phyloP scores from a whole-genome alignment of 331 rosid species.

The Arachis monticola region DNA sequence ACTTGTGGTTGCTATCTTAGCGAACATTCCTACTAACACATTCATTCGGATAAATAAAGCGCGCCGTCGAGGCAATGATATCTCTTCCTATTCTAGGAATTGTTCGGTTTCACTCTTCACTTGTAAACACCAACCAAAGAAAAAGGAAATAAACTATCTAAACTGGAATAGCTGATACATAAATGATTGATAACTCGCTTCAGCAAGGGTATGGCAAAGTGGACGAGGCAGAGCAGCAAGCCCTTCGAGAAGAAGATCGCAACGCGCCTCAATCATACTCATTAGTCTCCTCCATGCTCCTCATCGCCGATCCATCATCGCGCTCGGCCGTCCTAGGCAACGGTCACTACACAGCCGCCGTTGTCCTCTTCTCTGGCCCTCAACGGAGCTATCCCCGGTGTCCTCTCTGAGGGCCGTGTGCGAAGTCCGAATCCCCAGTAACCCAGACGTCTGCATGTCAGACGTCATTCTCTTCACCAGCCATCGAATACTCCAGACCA shows the following conservation, averaged over 20 bases:
- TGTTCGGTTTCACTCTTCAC: no score
- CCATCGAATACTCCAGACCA: conserved; percentile 61
- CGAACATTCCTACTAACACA: no score
- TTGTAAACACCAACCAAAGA: no score
- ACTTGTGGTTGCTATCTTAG: no score
- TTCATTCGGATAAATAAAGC: no score
- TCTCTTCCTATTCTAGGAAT: no score
- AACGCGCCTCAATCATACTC: conserved; percentile 52
- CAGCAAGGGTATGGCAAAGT: conserved; percentile 69
- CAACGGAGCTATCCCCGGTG: conserved; percentile 51
- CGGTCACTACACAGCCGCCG: conserved; percentile 7
- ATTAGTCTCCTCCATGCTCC: conserved; percentile 47
- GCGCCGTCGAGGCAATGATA: no score
- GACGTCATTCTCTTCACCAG: no score
- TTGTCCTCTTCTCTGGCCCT: conserved; percentile 4
- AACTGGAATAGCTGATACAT: no score
- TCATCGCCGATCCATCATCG: conserved; percentile 43
- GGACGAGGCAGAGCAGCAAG: conserved; percentile 58
- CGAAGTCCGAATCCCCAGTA: conserved; percentile 55
- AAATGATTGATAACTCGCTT: no score
- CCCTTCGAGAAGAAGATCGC: conserved; percentile 48
- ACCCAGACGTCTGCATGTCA: conserved; percentile 61
- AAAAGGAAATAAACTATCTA: no score
- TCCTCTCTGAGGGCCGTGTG: conserved; percentile 58
- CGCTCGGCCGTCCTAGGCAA: conserved; percentile 51